These are phyloP conservation scores for Amanita brunnescens DNA, from an alignment of 768 basidiomycete genomes.

Conservation along the genomic window DNA sequence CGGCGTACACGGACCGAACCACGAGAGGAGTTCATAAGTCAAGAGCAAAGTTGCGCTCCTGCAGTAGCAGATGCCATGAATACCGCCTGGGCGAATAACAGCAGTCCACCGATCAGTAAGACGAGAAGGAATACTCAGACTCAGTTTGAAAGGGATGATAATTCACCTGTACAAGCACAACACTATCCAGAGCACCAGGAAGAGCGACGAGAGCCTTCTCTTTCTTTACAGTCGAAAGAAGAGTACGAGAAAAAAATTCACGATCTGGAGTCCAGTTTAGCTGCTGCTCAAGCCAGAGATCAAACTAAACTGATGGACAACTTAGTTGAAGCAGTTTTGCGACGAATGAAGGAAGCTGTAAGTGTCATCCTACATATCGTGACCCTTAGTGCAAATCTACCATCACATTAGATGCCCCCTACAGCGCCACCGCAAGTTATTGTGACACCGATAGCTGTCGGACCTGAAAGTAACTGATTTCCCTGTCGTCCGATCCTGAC, in stretches of 20 bases:
- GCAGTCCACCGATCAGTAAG: neutral
- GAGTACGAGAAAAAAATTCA: neutral
- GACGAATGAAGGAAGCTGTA: neutral
- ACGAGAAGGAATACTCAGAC: neutral
- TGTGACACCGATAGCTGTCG: neutral
- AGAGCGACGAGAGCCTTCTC: neutral
- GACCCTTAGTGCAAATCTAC: neutral
- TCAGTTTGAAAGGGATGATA: neutral
- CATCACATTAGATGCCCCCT: neutral
- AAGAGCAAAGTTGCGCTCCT: neutral
- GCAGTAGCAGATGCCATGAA: neutral
- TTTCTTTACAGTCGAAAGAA: neutral
- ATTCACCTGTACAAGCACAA: neutral
- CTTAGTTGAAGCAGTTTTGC: neutral
- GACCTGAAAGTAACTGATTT: neutral
- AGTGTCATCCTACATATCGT: neutral
- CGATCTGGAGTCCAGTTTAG: neutral
- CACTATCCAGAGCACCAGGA: neutral
- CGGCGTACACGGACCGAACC: neutral
- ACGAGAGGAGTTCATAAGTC: too few relatives aligned
- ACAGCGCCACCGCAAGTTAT: neutral
- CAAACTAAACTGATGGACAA: neutral
- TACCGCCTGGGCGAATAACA: neutral
- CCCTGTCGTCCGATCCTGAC: neutral
- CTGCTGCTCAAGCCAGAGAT: neutral